A percentile compares a stretch with the other conserved stretches of the same genome.
These are phyloP conservation scores for Penstemon davidsonii DNA, from an alignment of 257 asterid genomes.

Conservation along the genomic window DNA sequence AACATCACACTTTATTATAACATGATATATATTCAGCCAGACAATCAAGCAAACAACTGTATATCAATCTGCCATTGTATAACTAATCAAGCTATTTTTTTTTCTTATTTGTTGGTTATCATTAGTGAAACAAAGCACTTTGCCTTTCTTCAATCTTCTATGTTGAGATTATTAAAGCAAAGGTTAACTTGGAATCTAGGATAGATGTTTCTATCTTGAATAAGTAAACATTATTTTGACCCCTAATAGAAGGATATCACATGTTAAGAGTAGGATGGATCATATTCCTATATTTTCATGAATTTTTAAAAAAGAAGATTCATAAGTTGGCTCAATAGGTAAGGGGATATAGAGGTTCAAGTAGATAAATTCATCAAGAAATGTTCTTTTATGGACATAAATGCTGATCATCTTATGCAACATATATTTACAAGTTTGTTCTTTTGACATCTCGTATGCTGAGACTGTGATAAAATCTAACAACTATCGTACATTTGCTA, in stretches of 20 bases:
- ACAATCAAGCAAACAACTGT: slow-evolving; percentile 12
- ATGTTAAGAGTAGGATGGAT: not conserved
- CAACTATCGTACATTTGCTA: not conserved
- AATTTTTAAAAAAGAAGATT: not conserved
- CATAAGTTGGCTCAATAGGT: slow-evolving; percentile 2
- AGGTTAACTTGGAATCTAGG: slow-evolving; percentile 11
- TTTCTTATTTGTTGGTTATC: not conserved
- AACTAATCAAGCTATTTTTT: not conserved
- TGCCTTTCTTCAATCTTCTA: slow-evolving; percentile 2
- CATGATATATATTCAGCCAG: slow-evolving; percentile 11
- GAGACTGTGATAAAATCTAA: not conserved
- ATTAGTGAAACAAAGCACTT: not conserved
- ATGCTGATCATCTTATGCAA: not conserved
- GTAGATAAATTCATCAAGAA: not conserved
- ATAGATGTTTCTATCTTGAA: not conserved
- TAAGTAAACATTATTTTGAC: not conserved
- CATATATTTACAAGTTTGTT: not conserved
- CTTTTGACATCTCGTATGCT: not conserved
- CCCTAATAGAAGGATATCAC: slow-evolving; percentile 2
- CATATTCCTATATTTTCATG: not conserved
- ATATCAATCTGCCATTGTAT: slow-evolving; percentile 13
- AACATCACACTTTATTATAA: slow-evolving; percentile 30
- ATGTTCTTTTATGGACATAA: not conserved
- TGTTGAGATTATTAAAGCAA: slow-evolving; percentile 11
- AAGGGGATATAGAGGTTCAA: slow-evolving; percentile 2